Evolutionary conservation across 495 filamentous ascomycete species (phyloP).

Genomic region (Letharia lupina): DNA sequence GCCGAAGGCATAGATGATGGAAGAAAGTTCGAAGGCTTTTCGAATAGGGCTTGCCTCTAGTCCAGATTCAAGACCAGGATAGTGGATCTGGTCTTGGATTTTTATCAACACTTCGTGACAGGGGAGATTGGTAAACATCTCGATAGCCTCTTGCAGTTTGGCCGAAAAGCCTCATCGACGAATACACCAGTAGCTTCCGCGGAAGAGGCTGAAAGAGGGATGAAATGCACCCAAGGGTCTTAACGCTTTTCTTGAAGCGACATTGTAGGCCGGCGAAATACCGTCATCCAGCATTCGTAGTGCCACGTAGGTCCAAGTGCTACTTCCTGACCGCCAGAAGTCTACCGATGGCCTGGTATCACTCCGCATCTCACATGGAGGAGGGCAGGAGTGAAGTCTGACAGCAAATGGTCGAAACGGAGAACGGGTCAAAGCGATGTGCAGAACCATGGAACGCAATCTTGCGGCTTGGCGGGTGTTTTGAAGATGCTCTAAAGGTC

Average conservation of each 20-base stretch:
- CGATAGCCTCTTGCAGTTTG: not conserved
- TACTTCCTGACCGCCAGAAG: not conserved
- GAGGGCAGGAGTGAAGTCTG: slow-evolving; percentile 1
- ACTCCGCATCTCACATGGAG: slow-evolving; percentile 4
- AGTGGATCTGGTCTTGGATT: not conserved
- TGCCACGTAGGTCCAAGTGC: not conserved
- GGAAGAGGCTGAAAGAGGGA: not conserved
- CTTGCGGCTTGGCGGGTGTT: slow-evolving; percentile 5
- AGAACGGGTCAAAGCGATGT: not conserved
- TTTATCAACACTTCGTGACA: not conserved
- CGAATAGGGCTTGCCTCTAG: not conserved
- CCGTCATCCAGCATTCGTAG: not conserved
- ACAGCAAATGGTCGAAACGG: not conserved
- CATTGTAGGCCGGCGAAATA: not conserved
- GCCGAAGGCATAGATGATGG: not conserved
- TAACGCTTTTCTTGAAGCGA: not conserved
- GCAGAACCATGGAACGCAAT: slow-evolving; percentile 4
- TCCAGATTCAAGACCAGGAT: not conserved
- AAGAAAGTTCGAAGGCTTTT: slow-evolving; percentile 9
- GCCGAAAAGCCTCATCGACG: not conserved
- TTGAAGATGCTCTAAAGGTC: not conserved
- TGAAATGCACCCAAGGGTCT: not conserved
- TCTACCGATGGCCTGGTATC: slow-evolving; percentile 1
- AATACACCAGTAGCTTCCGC: not conserved
- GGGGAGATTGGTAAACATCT: not conserved